Evolutionary conservation across 2,329 filamentous ascomycete species (phyloP), one percentile per base, ranked within the genome.

Genomic region (Nigrograna mackinnonii): DNA sequence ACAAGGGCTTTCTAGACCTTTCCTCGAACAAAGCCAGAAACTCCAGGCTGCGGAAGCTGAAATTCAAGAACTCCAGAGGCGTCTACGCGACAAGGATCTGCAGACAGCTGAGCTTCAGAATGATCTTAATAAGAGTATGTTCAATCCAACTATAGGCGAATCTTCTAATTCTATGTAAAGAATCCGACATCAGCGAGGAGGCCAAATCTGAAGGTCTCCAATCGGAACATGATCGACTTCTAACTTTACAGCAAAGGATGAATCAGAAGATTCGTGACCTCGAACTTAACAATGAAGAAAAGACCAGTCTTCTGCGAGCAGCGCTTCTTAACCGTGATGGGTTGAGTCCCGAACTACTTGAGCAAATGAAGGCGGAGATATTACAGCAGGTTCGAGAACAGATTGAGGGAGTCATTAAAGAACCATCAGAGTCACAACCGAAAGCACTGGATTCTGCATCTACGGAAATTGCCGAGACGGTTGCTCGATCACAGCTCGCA

Each of bases 21-120:
- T 69, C 39, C 52, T 69, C 5, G 62, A 69, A 37, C 66, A 69
- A 35, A 68, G 62, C n/a, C 55, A 67, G 34, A 69, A 64, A 41
- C 59, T 69, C 9, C 63, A 65, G 17, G 55, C 58, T 17, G 56
- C 59, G 6, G 64, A 69, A 44, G 52, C 57, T 2, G 64, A 68
- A 40, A 47, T 68, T 4, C 55, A 65, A 32, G 66, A 67, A 34
- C 54, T 70, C 22, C 61, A 61, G 34, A 56, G 61, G 28, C 55
- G 55, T 20, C 43, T 66, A 17, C 58, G 62, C 26, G 66, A 68
- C 35, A 66, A 66, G 39, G 65, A 68, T 18, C 40, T 66, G 9
- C 54, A 68, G 26, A 48, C 60, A 43, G 64, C 65, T 5, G 63
- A 68, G 49, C 59, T 69, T 19, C 61, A 58, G 16, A 67, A 67